A percentile compares a stretch with the other conserved stretches of the same genome.
Conservation (phyloP, 768 basidiomycete species). For the Podaxis sp. region DNA sequence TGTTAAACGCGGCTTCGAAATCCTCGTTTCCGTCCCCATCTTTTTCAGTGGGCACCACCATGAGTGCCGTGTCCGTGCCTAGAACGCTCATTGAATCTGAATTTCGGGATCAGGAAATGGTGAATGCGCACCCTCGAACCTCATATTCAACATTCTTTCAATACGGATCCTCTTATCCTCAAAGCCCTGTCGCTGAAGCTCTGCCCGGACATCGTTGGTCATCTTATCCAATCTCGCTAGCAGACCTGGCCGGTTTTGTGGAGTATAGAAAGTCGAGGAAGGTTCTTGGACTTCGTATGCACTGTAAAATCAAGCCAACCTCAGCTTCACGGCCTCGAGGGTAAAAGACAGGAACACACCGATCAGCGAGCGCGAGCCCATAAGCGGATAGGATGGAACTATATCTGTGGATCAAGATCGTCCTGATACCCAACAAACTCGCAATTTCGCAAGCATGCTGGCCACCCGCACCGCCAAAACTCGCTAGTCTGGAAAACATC, state of each 20-base stretch:
- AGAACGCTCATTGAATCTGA: background rate
- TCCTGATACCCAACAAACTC: slow-evolving; percentile 79
- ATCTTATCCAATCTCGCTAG: slow-evolving; percentile 69
- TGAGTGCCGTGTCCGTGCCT: slow-evolving; percentile 90
- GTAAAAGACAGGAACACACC: slow-evolving; percentile 29
- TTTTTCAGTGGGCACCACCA: slow-evolving; percentile 61
- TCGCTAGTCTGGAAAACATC: slow-evolving; percentile 59
- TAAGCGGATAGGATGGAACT: slow-evolving; percentile 94
- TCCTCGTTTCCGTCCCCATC: slow-evolving; percentile 63
- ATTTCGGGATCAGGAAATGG: background rate
- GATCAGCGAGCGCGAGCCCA: slow-evolving; percentile 88
- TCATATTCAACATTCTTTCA: slow-evolving; percentile 89
- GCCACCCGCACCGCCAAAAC: slow-evolving; percentile 89
- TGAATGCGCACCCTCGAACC: slow-evolving; percentile 54
- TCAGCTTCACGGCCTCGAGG: background rate
- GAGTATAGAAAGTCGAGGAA: slow-evolving; percentile 74
- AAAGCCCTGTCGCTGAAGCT: slow-evolving; percentile 83
- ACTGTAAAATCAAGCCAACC: slow-evolving; percentile 33
- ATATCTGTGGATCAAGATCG: slow-evolving; percentile 85
- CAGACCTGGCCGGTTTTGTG: slow-evolving; percentile 54
- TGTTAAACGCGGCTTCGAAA: slow-evolving; percentile 78
- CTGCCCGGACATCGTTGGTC: slow-evolving; percentile 56
- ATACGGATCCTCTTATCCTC: slow-evolving; percentile 65
- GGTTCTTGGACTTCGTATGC: slow-evolving; percentile 91
- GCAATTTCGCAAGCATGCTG: slow-evolving; percentile 96